phyloP scores from a whole-genome alignment of 2,329 filamentous ascomycete species.

The Ceratocystis ficicola region DNA sequence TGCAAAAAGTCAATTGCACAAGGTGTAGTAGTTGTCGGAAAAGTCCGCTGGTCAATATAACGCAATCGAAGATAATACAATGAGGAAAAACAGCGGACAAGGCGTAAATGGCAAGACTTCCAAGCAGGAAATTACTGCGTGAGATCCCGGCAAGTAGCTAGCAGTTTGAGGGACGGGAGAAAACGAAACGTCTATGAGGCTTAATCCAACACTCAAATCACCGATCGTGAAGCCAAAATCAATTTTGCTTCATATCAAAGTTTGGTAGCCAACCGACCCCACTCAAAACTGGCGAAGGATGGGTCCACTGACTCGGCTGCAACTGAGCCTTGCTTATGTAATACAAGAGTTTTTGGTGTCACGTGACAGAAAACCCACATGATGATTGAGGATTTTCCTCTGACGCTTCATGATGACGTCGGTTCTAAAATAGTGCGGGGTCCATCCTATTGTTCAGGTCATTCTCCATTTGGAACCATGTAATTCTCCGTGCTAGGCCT shows the following conservation, averaged over 20 bases:
- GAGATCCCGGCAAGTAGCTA: not conserved
- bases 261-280: constrained; percentile 13
- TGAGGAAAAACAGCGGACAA: not conserved
- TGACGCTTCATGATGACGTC: constrained; percentile 5
- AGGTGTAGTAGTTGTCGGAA: not conserved
- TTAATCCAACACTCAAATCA: constrained; percentile 7
- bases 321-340: constrained; percentile 5
- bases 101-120: not conserved
- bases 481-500: not conserved
- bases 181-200: constrained; percentile 1
- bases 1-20: not conserved
- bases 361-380: not conserved
- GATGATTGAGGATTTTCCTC: not conserved
- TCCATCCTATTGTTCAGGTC: not conserved
- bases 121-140: not conserved
- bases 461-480: not conserved
- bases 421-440: not conserved
- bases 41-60: not conserved
- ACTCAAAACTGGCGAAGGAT: not conserved
- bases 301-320: not conserved
- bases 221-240: constrained; percentile 9
- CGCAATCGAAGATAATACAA: not conserved
- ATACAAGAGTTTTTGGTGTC: no score
- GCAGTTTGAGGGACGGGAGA: not conserved
- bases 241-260: constrained; percentile 18